Percentiles rank a stretch among this genome's conserved stretches.
phyloP scores from a whole-genome alignment of 768 basidiomycete genomes.

The Boletus tomentosulus region DNA sequence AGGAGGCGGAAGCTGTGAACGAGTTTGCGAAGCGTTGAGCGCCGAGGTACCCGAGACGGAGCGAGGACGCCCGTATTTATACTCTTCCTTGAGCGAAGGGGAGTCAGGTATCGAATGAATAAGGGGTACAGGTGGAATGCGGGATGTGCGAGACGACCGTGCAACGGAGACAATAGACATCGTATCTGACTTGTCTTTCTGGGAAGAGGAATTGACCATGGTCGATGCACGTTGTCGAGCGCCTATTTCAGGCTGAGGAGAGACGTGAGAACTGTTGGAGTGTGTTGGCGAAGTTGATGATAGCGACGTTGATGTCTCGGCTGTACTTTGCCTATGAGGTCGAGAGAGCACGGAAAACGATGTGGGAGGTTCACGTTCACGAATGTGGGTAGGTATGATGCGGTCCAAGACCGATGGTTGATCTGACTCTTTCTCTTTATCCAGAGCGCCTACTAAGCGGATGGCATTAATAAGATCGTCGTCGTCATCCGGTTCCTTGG shows the following conservation, averaged over 20 bases:
- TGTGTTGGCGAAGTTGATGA: conserved; percentile 8
- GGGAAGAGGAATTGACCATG: conserved; percentile 2
- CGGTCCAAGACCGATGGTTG: conserved; percentile 11
- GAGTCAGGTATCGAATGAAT: conserved; percentile 31
- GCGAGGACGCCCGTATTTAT: conserved; percentile 12
- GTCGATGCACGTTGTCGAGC: conserved; percentile 13
- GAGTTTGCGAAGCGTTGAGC: conserved; percentile 7
- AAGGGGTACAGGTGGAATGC: conserved; percentile 28
- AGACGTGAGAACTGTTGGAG: neutral
- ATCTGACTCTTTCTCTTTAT: conserved; percentile 15
- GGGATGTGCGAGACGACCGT: conserved; percentile 24
- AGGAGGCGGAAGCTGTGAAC: conserved; percentile 11
- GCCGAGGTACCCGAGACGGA: conserved; percentile 8
- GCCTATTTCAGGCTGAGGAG: conserved; percentile 11
- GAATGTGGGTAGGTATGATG: conserved; percentile 54
- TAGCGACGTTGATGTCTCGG: conserved; percentile 11
- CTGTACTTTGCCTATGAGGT: conserved; percentile 37
- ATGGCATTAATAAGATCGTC: conserved; percentile 32
- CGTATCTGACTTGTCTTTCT: conserved; percentile 27
- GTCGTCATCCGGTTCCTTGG: conserved; percentile 15
- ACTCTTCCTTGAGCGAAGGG: conserved; percentile 27
- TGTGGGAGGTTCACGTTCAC: conserved; percentile 49
- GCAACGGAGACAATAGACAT: conserved; percentile 22
- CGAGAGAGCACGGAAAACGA: conserved; percentile 62
- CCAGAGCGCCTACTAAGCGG: conserved; percentile 27